A percentile compares a stretch with the other conserved stretches of the same genome.
Conservation (phyloP, 2,329 filamentous ascomycete species). For the Apiospora aurea region DNA sequence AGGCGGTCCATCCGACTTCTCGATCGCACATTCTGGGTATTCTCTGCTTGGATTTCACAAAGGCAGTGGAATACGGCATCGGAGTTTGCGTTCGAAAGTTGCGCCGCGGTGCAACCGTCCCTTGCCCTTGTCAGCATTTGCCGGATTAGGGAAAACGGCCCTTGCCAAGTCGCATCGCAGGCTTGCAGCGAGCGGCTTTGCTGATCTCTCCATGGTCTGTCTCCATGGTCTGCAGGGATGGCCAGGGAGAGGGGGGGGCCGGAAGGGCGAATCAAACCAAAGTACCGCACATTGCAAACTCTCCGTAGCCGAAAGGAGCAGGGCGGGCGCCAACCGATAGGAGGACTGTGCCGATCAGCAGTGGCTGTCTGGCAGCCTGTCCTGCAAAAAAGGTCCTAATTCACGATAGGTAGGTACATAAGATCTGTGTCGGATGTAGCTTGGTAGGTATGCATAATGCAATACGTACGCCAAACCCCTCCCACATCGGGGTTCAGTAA, state of each 20-base stretch:
- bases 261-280: not conserved
- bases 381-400: not conserved
- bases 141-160: not conserved
- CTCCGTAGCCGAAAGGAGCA: not conserved
- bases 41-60: not conserved
- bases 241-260: not conserved
- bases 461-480: too few relatives aligned
- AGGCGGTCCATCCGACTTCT: not conserved
- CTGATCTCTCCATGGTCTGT: not conserved
- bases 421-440: too few relatives aligned
- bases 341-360: not conserved
- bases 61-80: not conserved
- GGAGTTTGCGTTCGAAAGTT: not conserved
- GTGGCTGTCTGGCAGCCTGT: not conserved
- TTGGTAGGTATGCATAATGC: too few relatives aligned
- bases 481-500: too few relatives aligned
- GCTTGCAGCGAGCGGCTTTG: constrained; percentile 17
- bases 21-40: not conserved
- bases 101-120: not conserved
- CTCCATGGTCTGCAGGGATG: not conserved
- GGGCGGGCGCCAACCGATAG: not conserved
- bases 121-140: not conserved
- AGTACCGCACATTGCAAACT: not conserved
- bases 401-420: too few relatives aligned
- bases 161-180: constrained; percentile 12